Percentiles rank a stretch among this genome's conserved stretches.
phyloP scores from a whole-genome alignment of 164 flowering plant genomes.

The Malania oleifera region DNA sequence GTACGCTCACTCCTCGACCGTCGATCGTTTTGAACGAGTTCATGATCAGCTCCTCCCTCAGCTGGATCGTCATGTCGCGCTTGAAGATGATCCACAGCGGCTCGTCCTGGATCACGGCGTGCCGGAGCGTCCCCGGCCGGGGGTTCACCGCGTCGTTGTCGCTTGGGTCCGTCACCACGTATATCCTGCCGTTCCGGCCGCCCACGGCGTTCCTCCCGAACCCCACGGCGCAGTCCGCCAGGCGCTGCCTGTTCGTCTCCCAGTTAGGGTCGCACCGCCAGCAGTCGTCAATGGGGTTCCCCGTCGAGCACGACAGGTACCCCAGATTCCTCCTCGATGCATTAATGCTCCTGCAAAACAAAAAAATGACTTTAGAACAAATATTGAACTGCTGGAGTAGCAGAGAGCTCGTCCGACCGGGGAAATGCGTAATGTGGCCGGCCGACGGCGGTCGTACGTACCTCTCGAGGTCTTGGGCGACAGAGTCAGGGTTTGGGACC shows the following conservation, averaged over 20 bases:
- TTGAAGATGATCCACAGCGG: conserved; percentile 79
- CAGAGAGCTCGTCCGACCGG: too few relatives aligned
- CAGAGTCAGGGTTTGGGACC: conserved; percentile 48
- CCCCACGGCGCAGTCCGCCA: conserved; percentile 85
- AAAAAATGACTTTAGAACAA: background rate
- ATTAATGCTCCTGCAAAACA: conserved; percentile 42
- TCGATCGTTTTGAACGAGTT: conserved; percentile 81
- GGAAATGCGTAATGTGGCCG: too few relatives aligned
- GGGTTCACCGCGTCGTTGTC: conserved; percentile 69
- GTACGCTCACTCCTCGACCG: conserved; percentile 77
- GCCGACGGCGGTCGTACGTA: conserved; percentile 12
- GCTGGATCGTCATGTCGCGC: conserved; percentile 61
- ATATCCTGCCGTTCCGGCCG: conserved; percentile 56
- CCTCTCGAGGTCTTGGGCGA: conserved; percentile 66
- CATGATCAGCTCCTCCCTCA: conserved; percentile 80
- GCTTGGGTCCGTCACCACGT: conserved; percentile 67
- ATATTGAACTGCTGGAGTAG: too few relatives aligned
- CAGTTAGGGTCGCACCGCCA: conserved; percentile 87
- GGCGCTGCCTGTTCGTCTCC: conserved; percentile 62
- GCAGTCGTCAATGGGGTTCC: conserved; percentile 88
- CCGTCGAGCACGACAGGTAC: conserved; percentile 64
- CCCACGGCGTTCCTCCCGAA: conserved; percentile 79
- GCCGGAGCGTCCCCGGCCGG: conserved; percentile 66
- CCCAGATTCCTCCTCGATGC: conserved; percentile 58
- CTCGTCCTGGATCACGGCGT: conserved; percentile 72